Conservation (phyloP, 495 filamentous ascomycete genomes). For the Oleoguttula mirabilis region DNA sequence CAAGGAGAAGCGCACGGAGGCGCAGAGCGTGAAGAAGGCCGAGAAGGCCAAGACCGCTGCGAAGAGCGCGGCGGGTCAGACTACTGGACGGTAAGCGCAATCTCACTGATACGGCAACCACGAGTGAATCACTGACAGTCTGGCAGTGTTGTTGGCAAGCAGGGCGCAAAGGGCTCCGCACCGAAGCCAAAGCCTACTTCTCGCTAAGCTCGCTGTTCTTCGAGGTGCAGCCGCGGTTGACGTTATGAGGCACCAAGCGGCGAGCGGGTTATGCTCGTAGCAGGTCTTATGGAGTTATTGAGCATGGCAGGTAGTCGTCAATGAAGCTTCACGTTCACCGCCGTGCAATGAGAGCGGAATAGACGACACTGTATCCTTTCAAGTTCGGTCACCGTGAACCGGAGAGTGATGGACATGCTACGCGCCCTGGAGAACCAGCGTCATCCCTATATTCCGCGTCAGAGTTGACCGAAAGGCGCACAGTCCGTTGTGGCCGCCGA, state of each 20-base stretch:
- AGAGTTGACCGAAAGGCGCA: too few species aligned
- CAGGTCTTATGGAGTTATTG: conserved; percentile 7
- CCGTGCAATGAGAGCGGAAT: too few species aligned
- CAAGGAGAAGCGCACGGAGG: conserved; percentile 92
- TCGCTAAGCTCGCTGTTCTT: conserved; percentile 45
- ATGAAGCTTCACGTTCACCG: conserved; percentile 3
- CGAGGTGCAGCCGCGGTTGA: neutral
- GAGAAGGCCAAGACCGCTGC: conserved; percentile 96
- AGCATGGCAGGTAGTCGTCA: conserved; percentile 1
- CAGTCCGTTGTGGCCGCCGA: too few species aligned
- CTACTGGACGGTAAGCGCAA: conserved; percentile 38
- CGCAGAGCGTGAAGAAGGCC: conserved; percentile 86
- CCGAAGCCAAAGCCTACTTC: conserved; percentile 75
- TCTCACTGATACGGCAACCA: too few species aligned
- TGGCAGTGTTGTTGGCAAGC: conserved; percentile 64
- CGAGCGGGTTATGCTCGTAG: neutral
- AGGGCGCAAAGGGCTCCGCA: conserved; percentile 84
- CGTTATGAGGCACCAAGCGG: neutral
- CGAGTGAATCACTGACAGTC: neutral
- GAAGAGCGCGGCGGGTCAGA: conserved; percentile 58
- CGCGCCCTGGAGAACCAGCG: too few species aligned
- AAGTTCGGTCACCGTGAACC: too few species aligned
- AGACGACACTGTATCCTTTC: too few species aligned
- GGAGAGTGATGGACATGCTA: too few species aligned
- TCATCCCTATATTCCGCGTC: too few species aligned